Conservation (phyloP, 305 asterid species). For the Fraxinus dipetala region DNA sequence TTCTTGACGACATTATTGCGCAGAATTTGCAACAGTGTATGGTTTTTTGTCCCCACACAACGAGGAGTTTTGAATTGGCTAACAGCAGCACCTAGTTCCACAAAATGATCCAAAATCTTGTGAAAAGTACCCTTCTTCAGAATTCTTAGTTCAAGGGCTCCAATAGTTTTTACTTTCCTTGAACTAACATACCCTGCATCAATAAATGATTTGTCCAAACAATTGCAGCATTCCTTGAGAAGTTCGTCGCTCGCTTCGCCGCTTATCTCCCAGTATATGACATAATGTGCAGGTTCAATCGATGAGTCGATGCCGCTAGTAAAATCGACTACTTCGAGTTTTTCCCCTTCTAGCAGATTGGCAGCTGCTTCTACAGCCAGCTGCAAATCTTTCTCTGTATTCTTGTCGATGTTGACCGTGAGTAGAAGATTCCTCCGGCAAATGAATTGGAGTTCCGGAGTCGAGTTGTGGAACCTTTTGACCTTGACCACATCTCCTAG, state of each 20-base stretch:
- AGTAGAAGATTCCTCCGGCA: conserved; percentile 81
- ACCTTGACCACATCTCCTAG: conserved; percentile 91
- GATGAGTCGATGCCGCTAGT: conserved; percentile 63
- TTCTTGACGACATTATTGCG: conserved; percentile 46
- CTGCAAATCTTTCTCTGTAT: conserved; percentile 87
- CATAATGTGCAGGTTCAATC: conserved; percentile 68
- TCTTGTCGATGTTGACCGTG: conserved; percentile 84
- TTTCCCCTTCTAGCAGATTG: conserved; percentile 45
- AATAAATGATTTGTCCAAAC: conserved; percentile 61
- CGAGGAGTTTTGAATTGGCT: conserved; percentile 97
- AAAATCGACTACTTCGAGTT: conserved; percentile 78
- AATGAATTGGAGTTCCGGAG: conserved; percentile 81
- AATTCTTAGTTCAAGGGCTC: conserved; percentile 61
- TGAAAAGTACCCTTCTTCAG: conserved; percentile 73
- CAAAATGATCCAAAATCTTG: conserved; percentile 74
- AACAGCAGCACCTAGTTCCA: conserved; percentile 82
- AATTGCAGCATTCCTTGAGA: conserved; percentile 71
- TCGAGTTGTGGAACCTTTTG: conserved; percentile 74
- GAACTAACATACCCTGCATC: conserved; percentile 82
- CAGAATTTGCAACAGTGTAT: conserved; percentile 53
- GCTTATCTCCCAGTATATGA: conserved; percentile 70
- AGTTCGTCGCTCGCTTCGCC: conserved; percentile 53
- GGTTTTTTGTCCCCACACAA: conserved; percentile 63
- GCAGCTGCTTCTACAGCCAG: conserved; percentile 72
- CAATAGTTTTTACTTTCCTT: conserved; percentile 55